phyloP scores from a whole-genome alignment of 805 yeast genomes.

The Huiozyma naganishii region DNA sequence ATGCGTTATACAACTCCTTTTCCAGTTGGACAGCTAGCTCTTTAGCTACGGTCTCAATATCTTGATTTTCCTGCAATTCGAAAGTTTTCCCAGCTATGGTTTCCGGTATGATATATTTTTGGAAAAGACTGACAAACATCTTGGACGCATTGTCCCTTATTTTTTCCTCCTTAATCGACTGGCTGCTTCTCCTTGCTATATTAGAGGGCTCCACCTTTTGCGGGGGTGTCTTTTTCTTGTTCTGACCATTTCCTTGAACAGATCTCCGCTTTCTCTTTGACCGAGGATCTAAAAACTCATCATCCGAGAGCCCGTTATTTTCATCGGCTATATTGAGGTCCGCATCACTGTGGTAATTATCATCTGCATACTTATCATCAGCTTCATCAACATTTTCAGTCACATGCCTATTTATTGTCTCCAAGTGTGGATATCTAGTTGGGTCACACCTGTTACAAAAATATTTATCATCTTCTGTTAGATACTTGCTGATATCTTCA shows the following conservation, averaged over 20 bases:
- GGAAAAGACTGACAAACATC: constrained; percentile 40
- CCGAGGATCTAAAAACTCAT: not conserved
- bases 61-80: constrained; percentile 23
- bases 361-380: constrained; percentile 3
- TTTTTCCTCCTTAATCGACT: constrained; percentile 17
- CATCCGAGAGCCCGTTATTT: not conserved
- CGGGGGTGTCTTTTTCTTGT: not conserved
- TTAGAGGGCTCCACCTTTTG: not conserved
- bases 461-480: constrained; percentile 37
- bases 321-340: not conserved
- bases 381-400: constrained; percentile 14
- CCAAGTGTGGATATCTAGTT: constrained; percentile 26
- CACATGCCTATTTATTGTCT: not conserved
- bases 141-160: constrained; percentile 39
- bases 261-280: not conserved
- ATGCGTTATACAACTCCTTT: constrained; percentile 33
- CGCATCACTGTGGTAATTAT: not conserved
- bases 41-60: constrained; percentile 27
- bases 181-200: constrained; percentile 2
- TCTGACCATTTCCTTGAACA: not conserved
- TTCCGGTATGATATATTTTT: constrained; percentile 28
- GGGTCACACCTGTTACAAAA: constrained; percentile 47
- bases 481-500: constrained; percentile 13
- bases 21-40: constrained; percentile 46
- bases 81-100: constrained; percentile 8